phyloP scores from a whole-genome alignment of 257 asterid genomes.

The Capsicum rhomboideum region DNA sequence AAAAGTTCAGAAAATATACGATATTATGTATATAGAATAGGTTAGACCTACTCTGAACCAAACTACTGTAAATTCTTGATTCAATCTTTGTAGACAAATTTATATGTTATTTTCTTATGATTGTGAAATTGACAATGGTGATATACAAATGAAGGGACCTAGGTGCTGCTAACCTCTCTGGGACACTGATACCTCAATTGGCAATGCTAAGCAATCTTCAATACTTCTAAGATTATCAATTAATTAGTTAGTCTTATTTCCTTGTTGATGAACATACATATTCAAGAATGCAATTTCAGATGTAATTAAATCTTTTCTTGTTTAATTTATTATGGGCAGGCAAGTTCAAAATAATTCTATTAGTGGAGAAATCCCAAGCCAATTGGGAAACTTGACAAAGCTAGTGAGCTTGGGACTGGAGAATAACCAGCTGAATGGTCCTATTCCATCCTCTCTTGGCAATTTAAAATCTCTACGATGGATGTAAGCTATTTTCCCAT shows the following conservation, averaged over 20 bases:
- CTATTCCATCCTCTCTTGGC: slow-evolving; percentile 31
- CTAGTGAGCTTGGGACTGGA: slow-evolving; percentile 18
- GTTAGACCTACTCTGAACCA: background rate
- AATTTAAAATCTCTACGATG: slow-evolving; percentile 18
- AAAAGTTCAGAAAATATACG: no score
- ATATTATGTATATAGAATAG: background rate
- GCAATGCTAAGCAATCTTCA: slow-evolving; percentile 26
- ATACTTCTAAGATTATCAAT: slow-evolving; percentile 20
- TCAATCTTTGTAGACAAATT: background rate
- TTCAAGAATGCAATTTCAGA: background rate
- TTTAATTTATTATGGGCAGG: background rate
- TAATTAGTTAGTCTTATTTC: background rate
- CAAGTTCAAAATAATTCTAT: slow-evolving; percentile 8
- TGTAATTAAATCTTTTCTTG: background rate
- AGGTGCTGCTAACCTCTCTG: slow-evolving; percentile 24
- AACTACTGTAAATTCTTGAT: background rate
- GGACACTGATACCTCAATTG: slow-evolving; percentile 26
- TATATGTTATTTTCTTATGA: background rate
- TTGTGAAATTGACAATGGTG: background rate
- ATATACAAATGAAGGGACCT: slow-evolving; percentile 21
- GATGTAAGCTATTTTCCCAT: slow-evolving; percentile 14
- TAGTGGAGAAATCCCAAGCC: slow-evolving; percentile 24
- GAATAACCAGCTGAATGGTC: slow-evolving; percentile 17
- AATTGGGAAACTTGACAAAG: slow-evolving; percentile 23
- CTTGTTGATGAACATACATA: background rate